Conservation (phyloP, 2,329 filamentous ascomycete species). For the Teratosphaeria viscida region DNA sequence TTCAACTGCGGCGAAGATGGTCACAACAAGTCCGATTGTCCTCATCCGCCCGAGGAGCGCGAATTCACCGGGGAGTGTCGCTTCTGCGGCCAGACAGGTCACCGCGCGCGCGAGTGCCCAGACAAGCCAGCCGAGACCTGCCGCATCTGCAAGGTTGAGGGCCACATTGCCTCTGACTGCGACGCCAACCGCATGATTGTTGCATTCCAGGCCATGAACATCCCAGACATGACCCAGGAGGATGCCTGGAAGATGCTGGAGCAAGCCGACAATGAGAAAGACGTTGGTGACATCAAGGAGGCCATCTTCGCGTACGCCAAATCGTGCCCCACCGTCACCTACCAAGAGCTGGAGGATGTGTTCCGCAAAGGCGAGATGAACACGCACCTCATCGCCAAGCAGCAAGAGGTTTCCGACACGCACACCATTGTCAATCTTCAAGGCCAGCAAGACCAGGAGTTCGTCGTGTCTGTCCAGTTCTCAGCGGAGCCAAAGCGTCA, state of each 20-base stretch:
- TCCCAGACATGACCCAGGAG: constrained; percentile 33
- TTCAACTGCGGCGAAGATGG: constrained; percentile 51
- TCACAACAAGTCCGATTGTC: constrained; percentile 54
- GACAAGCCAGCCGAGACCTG: constrained; percentile 46
- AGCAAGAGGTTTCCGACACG: constrained; percentile 42
- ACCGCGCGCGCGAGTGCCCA: constrained; percentile 54
- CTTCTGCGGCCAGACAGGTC: constrained; percentile 44
- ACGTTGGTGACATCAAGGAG: constrained; percentile 53
- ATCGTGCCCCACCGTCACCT: constrained; percentile 46
- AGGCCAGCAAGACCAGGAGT: constrained; percentile 47
- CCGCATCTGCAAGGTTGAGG: constrained; percentile 49
- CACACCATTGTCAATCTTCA: constrained; percentile 65
- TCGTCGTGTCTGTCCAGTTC: constrained; percentile 40
- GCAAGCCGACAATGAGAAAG: constrained; percentile 42
- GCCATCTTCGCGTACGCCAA: constrained; percentile 48
- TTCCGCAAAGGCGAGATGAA: constrained; percentile 46
- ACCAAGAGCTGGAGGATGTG: constrained; percentile 49
- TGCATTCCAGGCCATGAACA: constrained; percentile 34
- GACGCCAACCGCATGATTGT: constrained; percentile 50
- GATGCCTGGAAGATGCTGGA: constrained; percentile 49
- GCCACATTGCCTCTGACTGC: constrained; percentile 44
- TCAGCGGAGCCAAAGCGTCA: constrained; percentile 37
- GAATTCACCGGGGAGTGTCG: constrained; percentile 50
- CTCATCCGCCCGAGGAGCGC: constrained; percentile 44
- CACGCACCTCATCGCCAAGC: constrained; percentile 54